A percentile compares a stretch with the other conserved stretches of the same genome.
Conservation (phyloP, 148 eudicot species). For the Diospyros kaki region DNA sequence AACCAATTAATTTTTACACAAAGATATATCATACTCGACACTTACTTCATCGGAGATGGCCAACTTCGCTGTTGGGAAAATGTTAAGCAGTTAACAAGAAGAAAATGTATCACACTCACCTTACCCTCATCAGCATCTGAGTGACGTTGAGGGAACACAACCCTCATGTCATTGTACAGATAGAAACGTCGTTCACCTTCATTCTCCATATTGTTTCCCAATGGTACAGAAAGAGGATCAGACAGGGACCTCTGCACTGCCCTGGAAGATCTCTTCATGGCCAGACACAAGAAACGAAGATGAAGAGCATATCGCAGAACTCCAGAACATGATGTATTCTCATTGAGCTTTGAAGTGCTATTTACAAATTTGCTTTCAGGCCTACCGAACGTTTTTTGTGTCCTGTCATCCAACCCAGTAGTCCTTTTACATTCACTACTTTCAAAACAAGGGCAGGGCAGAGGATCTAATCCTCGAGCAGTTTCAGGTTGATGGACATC, state of each 20-base stretch:
- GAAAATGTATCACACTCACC: conserved; percentile 29
- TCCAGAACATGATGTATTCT: conserved; percentile 33
- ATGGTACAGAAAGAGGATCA: conserved; percentile 26
- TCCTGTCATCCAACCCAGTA: conserved; percentile 15
- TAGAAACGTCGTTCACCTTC: conserved; percentile 52
- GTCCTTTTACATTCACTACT: conserved; percentile 16
- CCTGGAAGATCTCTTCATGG: conserved; percentile 40
- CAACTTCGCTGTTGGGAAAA: no score
- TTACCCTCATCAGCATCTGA: conserved; percentile 83
- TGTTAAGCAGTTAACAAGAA: no score
- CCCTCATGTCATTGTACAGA: conserved; percentile 61
- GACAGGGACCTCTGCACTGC: conserved; percentile 40
- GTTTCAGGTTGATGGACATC: conserved; percentile 9
- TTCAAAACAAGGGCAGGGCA: neutral
- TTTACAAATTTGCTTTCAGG: conserved; percentile 21
- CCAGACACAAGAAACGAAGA: conserved; percentile 74
- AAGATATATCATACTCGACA: no score
- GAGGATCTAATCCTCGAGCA: neutral
- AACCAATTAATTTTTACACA: no score
- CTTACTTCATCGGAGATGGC: no score
- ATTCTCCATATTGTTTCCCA: conserved; percentile 14
- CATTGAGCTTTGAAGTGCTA: conserved; percentile 36
- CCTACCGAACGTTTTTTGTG: conserved; percentile 14
- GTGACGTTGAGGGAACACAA: conserved; percentile 86
- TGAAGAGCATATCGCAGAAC: conserved; percentile 85